Evolutionary conservation across 2,329 filamentous ascomycete genomes (phyloP).

Genomic region (Stylonectria norvegica): DNA sequence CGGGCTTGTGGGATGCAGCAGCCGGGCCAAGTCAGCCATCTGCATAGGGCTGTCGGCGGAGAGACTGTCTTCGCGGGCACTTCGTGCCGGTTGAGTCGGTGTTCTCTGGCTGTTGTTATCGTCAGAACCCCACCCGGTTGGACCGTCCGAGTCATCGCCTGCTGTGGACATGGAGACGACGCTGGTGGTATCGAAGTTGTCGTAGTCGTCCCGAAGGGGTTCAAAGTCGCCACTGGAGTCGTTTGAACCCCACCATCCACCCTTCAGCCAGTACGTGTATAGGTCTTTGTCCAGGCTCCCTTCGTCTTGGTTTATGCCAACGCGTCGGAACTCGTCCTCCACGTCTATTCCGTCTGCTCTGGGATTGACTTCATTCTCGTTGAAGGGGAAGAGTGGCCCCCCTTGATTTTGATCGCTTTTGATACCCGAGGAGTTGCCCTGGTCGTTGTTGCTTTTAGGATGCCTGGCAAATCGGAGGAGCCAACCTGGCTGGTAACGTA

Average conservation of each 20-base stretch:
- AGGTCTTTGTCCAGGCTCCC: slow-evolving; percentile 68
- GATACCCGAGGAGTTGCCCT: slow-evolving; percentile 13
- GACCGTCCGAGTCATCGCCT: slow-evolving; percentile 42
- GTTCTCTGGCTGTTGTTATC: slow-evolving; percentile 59
- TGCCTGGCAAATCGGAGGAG: slow-evolving; percentile 53
- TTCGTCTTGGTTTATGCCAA: slow-evolving; percentile 49
- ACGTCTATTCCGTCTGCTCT: slow-evolving; percentile 69
- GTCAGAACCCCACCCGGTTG: slow-evolving; percentile 46
- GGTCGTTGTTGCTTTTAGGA: slow-evolving; percentile 29
- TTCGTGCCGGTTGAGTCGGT: slow-evolving; percentile 62
- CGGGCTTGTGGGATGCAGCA: slow-evolving; percentile 74
- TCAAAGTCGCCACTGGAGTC: slow-evolving; percentile 79
- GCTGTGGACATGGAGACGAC: slow-evolving; percentile 60
- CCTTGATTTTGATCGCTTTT: slow-evolving; percentile 11
- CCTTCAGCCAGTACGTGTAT: slow-evolving; percentile 80
- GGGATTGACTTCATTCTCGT: slow-evolving; percentile 54
- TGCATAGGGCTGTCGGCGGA: slow-evolving; percentile 61
- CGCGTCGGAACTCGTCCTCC: slow-evolving; percentile 70
- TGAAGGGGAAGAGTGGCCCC: slow-evolving; percentile 4
- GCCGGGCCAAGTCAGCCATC: slow-evolving; percentile 66
- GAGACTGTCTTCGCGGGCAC: slow-evolving; percentile 53
- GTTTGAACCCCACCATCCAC: slow-evolving; percentile 79
- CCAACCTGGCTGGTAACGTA: slow-evolving; percentile 43
- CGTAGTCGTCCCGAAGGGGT: slow-evolving; percentile 49
- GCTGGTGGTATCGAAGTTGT: slow-evolving; percentile 74